Conservation (phyloP, 1,139 yeast species). For the Hyphopichia pseudoburtonii region DNA sequence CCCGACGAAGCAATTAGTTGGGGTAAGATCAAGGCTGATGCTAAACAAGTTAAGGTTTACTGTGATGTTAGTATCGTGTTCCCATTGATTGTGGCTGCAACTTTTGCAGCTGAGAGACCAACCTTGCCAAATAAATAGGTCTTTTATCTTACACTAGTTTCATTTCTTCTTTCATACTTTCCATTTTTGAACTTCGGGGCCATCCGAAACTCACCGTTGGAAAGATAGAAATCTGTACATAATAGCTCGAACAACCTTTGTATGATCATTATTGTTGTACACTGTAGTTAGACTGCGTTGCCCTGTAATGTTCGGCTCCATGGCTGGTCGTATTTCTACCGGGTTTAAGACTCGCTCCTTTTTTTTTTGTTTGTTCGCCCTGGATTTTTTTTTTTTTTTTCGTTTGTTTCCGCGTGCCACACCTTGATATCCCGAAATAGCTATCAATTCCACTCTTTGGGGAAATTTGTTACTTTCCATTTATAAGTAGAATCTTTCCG, state of each 20-base stretch:
- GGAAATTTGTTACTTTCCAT: no score
- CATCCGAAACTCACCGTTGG: no score
- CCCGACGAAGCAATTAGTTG: slow-evolving; percentile 98
- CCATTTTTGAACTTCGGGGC: no score
- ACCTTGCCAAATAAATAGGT: no score
- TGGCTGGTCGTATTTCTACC: background rate
- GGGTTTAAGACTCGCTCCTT: background rate
- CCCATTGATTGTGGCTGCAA: slow-evolving; percentile 96
- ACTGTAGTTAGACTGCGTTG: no score
- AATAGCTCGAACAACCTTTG: no score
- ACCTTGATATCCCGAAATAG: background rate
- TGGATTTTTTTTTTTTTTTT: no score
- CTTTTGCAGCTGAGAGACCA: slow-evolving; percentile 66
- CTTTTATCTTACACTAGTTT: background rate
- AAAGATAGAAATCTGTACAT: background rate
- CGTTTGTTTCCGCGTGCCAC: background rate
- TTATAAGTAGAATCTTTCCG: background rate
- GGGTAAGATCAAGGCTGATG: slow-evolving; percentile 98
- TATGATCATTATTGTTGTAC: no score
- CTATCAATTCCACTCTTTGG: background rate
- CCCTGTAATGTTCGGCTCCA: no score
- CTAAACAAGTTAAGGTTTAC: slow-evolving; percentile 84
- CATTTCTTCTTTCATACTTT: background rate
- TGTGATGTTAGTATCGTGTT: slow-evolving; percentile 96
- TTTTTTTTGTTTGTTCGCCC: no score